Base-by-base conservation (phyloP, 176 grass and related monocot genomes). In the Bolboschoenus planiculmis region DNA sequence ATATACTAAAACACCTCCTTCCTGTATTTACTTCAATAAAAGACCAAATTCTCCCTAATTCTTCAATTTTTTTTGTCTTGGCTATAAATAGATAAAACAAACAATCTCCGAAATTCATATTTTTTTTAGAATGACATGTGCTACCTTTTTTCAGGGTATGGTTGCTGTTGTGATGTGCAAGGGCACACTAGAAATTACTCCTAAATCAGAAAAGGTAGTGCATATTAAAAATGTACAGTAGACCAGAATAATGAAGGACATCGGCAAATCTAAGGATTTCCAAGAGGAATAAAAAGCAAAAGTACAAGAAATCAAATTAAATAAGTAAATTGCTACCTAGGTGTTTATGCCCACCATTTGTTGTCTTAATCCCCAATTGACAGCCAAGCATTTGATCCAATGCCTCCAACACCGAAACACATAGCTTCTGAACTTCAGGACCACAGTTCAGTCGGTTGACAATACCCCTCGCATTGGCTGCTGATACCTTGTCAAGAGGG, bases 401-500 rank as follows among this genome's bases (percentile, higher is more conserved):
- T 64, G 86, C 87, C 85, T 91, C 88, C 83, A 94, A 57, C 43
- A 90, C 92, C 67, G 61, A 56, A 21, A 57, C 87, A 83, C 92
- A 97, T n/a, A 97, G 95, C 73, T 88, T 92, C 78, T 94, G 95
- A 79, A 97, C 87, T 76, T 94, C 92, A 84, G 85, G 86, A 65
- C 90, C 58, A 60, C 92, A 92, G 80, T 86, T 88, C 81, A 97
- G 92, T 48, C 92, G 77, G 54, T 94, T 97, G 55, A 97, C 95
- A 0, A 97, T 92, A 56, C 90, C 85, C 33, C 88, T 88, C 15
- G 86, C 95, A 46, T 81, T 92, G 53, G 89, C 83, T 77, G 83
- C 64, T 56, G 90, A 92, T 27, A 97, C 85, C 78, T 92, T 87
- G 81, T 94, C 95, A 57, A 94, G 85, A 64, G 83, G 58, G 47